A percentile compares a stretch with the other conserved stretches of the same genome.
phyloP scores from a whole-genome alignment of 257 asterid genomes.

The Henckelia pumila region DNA sequence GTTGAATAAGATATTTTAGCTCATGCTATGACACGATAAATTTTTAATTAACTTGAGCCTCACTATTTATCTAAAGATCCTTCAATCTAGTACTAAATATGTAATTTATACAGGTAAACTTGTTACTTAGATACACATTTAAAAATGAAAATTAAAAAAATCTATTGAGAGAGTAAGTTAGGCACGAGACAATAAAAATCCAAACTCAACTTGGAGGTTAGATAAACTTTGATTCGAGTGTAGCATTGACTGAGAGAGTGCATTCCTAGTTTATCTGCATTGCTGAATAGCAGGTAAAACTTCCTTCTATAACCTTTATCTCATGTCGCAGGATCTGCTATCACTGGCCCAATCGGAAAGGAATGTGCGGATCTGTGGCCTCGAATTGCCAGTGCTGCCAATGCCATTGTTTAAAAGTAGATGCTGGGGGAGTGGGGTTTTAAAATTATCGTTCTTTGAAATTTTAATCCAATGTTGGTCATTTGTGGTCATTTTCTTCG shows the following conservation, averaged over 20 bases:
- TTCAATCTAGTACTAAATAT: not conserved
- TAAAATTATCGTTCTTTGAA: not conserved
- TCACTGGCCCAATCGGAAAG: constrained; percentile 71
- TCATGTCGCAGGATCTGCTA: constrained; percentile 78
- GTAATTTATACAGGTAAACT: no score
- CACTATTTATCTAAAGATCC: not conserved
- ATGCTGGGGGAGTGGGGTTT: not conserved
- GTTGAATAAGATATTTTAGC: no score
- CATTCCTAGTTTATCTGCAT: not conserved
- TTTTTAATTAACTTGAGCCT: not conserved
- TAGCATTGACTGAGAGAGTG: not conserved
- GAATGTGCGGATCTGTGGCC: constrained; percentile 81
- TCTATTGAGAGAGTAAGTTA: not conserved
- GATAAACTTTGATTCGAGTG: no score
- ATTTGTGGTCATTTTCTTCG: not conserved
- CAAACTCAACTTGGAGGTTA: not conserved
- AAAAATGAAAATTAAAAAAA: no score
- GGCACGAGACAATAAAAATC: not conserved
- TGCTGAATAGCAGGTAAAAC: not conserved
- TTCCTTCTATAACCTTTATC: no score
- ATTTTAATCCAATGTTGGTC: not conserved
- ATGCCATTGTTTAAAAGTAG: constrained; percentile 41
- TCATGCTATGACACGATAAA: no score
- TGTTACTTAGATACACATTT: no score
- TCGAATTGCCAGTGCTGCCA: constrained; percentile 69